A percentile compares a stretch with the other conserved stretches of the same genome.
Conservation (phyloP, 164 flowering plant genomes). For the Aristolochia californica region DNA sequence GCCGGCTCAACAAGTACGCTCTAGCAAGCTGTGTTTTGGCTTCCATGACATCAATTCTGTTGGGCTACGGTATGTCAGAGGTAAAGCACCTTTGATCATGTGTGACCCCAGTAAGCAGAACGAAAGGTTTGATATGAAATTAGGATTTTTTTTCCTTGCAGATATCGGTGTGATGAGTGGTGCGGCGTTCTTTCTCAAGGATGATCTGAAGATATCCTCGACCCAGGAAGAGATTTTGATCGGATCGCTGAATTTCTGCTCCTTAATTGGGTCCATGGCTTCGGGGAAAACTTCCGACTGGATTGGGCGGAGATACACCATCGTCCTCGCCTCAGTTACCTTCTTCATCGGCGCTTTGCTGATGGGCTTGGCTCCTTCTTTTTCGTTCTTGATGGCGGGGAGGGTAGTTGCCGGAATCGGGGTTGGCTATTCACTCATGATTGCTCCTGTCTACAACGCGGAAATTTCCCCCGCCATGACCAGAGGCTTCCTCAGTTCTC, state of each 20-base stretch:
- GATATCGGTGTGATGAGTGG: conserved; percentile 96
- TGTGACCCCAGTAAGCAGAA: no score
- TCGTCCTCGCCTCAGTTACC: conserved; percentile 47
- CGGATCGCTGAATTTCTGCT: conserved; percentile 51
- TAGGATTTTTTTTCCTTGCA: conserved; percentile 12
- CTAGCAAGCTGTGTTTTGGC: conserved; percentile 46
- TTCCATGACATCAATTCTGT: conserved; percentile 54
- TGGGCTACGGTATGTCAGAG: conserved; percentile 53
- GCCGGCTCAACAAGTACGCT: conserved; percentile 34
- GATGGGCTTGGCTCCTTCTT: conserved; percentile 74
- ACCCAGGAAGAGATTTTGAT: conserved; percentile 48
- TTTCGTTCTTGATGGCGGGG: conserved; percentile 44
- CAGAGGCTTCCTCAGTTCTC: conserved; percentile 65
- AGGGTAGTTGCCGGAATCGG: conserved; percentile 71
- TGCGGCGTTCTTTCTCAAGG: conserved; percentile 52
- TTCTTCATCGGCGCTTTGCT: conserved; percentile 64
- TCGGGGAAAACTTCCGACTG: conserved; percentile 78
- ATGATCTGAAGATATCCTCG: conserved; percentile 35
- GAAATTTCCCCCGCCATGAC: conserved; percentile 65
- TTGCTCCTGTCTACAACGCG: conserved; percentile 70
- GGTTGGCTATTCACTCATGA: conserved; percentile 77
- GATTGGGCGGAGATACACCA: conserved; percentile 77
- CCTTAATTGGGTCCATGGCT: conserved; percentile 57
- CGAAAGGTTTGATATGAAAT: not conserved
- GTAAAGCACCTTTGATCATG: not conserved